Evolutionary conservation across 1,139 yeast genomes (phyloP), one percentile per base, ranked within the genome.

Genomic region (Hanseniaspora uvarum): DNA sequence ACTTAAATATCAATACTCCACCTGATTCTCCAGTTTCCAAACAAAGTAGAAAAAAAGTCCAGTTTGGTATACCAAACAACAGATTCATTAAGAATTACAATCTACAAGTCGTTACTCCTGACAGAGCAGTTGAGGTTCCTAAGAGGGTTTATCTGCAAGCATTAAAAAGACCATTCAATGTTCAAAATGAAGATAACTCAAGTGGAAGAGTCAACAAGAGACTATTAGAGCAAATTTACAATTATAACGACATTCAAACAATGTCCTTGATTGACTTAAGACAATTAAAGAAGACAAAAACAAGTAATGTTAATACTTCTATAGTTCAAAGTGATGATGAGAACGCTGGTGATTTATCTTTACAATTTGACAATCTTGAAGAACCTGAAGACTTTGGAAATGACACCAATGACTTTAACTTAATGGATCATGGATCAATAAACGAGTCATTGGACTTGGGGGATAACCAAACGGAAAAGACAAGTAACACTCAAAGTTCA

Each of bases 1-100:
- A 55, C 6, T 24, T 41, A 28, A 46, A 40, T n/a, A 38, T 54
- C 12, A 33, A 48, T 21, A 54, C 56, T 12, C 56, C 56, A 21
- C 45, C 51, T 14, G 48, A 39, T 14, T 54, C 56, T 16, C 56
- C 56, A 8, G 24, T 18, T 5, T 11, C 36, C 23, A 43, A 43
- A 19, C 10, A 38, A 6, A 21, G 28, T 10, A 11, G 18, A 18
- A 51, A 46, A 39, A 54, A 34, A 11, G 41, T 44, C 5, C 28
- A 39, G n/a, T 45, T 44, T 31, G 34, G 41, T 16, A 21, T 38
- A 5, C 45, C 39, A 38, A 44, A 38, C 24, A 36, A n/a, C 8
- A 51, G 39, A 19, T 43, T 44, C 31, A 43, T 50, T 5, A 50
- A 31, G 37, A 50, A 50, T 11, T 33, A 50, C 33, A 41, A 43